Conservation (phyloP, 2,329 filamentous ascomycete species). For the Botrytis deweyae region DNA sequence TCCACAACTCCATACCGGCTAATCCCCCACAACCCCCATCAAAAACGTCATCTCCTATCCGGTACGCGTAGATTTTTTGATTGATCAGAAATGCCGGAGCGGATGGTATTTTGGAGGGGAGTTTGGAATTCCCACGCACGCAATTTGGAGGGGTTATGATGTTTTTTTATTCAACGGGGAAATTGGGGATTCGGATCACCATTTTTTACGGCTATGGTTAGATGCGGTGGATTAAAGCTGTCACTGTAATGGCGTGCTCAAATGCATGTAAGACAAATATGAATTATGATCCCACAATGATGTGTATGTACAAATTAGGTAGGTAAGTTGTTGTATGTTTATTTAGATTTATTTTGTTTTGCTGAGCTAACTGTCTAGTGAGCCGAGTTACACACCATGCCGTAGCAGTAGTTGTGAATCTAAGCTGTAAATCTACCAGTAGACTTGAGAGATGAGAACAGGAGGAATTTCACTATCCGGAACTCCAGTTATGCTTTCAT, state of each 20-base stretch:
- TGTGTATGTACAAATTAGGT: neutral
- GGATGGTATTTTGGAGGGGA: constrained; percentile 1
- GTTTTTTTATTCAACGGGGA: neutral
- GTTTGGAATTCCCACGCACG: constrained; percentile 10
- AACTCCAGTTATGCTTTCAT: constrained; percentile 1
- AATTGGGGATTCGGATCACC: neutral
- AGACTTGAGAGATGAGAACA: neutral
- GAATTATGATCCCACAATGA: neutral
- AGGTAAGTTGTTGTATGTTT: neutral
- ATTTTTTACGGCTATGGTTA: neutral
- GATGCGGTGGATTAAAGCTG: neutral
- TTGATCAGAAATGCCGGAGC: neutral
- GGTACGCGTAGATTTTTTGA: neutral
- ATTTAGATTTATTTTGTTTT: neutral
- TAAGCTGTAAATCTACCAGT: neutral
- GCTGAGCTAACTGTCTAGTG: neutral
- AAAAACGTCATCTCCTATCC: constrained; percentile 2
- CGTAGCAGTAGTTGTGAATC: neutral
- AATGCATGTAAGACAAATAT: neutral
- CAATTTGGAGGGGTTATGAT: constrained; percentile 17
- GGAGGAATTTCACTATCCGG: neutral
- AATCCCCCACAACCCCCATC: neutral
- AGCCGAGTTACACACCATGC: neutral
- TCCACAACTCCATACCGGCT: neutral
- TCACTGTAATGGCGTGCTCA: neutral